Evolutionary conservation across 192 early-diverging fungal species (phyloP).

Genomic region (Hyaloraphidium curvatum): DNA sequence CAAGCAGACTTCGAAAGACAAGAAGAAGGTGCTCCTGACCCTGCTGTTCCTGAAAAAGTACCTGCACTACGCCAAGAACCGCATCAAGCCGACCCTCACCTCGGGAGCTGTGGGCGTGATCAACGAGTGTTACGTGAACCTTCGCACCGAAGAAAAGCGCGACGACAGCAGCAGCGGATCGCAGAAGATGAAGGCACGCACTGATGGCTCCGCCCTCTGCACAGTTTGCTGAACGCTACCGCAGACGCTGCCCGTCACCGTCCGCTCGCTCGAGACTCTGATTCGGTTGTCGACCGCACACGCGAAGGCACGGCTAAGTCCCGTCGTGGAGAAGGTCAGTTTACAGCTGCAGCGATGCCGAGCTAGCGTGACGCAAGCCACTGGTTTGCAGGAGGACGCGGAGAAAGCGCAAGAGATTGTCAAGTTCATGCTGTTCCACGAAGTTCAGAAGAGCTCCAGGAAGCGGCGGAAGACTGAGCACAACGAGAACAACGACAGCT

Average conservation of each 20-base stretch:
- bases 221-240: constrained; percentile 2
- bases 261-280: constrained; percentile 94
- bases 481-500: constrained; percentile 5
- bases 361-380: too few relatives aligned
- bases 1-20: not conserved
- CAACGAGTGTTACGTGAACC: constrained; percentile 54
- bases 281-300: constrained; percentile 93
- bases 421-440: constrained; percentile 81
- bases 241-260: constrained; percentile 83
- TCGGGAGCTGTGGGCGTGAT: constrained; percentile 70
- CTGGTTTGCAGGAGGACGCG: constrained; percentile 41
- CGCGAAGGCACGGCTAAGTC: constrained; percentile 69
- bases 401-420: constrained; percentile 61
- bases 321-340: constrained; percentile 35
- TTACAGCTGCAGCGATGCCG: too few relatives aligned
- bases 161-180: constrained; percentile 40
- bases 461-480: constrained; percentile 13
- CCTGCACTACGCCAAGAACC: constrained; percentile 79
- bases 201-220: not conserved
- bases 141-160: constrained; percentile 57
- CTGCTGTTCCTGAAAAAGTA: constrained; percentile 86
- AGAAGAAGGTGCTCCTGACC: constrained; percentile 41
- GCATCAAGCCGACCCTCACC: constrained; percentile 64
- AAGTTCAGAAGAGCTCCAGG: constrained; percentile 36
- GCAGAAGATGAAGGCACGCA: not conserved